Conservation (phyloP, 2,329 filamentous ascomycete species). For the Colletotrichum salicis region DNA sequence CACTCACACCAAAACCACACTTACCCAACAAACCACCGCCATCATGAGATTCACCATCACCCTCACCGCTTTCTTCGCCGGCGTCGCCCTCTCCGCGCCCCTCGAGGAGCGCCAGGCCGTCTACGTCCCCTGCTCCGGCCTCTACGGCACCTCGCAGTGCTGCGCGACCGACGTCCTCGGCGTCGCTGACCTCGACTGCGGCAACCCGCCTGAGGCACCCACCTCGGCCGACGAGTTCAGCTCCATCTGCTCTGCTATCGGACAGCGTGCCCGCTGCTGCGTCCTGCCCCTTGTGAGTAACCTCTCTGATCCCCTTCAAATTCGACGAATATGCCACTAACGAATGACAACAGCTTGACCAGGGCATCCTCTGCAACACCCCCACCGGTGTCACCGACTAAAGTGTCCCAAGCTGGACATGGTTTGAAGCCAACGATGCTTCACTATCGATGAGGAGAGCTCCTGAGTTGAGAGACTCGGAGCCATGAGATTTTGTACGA, state of each 20-base stretch:
- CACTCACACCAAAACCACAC: background rate
- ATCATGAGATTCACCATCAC: constrained; percentile 36
- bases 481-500: background rate
- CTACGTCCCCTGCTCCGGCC: constrained; percentile 54
- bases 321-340: too few species aligned
- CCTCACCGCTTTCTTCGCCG: constrained; percentile 35
- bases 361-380: constrained; percentile 49
- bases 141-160: constrained; percentile 62
- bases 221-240: constrained; percentile 54
- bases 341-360: constrained; percentile 39
- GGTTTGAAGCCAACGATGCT: background rate
- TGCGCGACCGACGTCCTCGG: constrained; percentile 71
- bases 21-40: background rate
- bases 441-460: background rate
- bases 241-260: constrained; percentile 56
- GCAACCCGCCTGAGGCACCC: constrained; percentile 52
- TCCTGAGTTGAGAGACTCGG: background rate
- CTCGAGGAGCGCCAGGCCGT: constrained; percentile 48
- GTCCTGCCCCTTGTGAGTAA: constrained; percentile 56
- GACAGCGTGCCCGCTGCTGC: constrained; percentile 69
- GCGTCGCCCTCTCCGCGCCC: constrained; percentile 43
- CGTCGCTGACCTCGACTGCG: constrained; percentile 67
- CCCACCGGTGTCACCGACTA: constrained; percentile 45
- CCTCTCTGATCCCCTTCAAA: too few species aligned
- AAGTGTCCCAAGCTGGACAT: background rate